These are phyloP conservation scores for Phaseolus lunatus DNA, from an alignment of 306 rosid genomes.

Conservation along the genomic window DNA sequence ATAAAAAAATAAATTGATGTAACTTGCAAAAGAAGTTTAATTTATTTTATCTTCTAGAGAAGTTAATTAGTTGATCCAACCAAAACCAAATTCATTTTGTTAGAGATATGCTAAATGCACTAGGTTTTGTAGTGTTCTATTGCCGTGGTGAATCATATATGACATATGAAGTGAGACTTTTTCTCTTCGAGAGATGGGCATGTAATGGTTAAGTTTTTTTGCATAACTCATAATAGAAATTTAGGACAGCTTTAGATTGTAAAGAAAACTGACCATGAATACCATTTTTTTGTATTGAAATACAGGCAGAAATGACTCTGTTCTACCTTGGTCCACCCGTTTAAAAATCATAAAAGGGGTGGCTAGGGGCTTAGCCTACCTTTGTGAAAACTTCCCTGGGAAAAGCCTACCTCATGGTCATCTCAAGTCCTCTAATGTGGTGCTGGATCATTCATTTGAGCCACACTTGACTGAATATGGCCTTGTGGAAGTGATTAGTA, in stretches of 20 bases:
- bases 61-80: no score
- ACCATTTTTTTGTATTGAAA: neutral
- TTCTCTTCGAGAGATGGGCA: no score
- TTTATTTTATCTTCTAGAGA: no score
- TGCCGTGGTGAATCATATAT: neutral
- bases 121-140: neutral
- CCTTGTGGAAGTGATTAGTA: conserved; percentile 54
- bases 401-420: conserved; percentile 74
- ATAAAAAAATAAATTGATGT: no score
- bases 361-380: conserved; percentile 63
- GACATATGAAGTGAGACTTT: no score
- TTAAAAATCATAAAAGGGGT: conserved; percentile 77
- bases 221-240: neutral
- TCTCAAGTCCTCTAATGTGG: conserved; percentile 82
- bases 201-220: no score
- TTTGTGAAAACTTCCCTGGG: conserved; percentile 58
- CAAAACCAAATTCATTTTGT: neutral
- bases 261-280: neutral
- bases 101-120: neutral
- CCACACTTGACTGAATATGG: conserved; percentile 67
- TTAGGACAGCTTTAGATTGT: neutral
- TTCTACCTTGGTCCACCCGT: conserved; percentile 72
- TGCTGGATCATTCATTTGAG: conserved; percentile 53
- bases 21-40: no score
- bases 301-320: conserved; percentile 51